Evolutionary conservation across 345 rosid species (phyloP).

Genomic region (Draba incana): DNA sequence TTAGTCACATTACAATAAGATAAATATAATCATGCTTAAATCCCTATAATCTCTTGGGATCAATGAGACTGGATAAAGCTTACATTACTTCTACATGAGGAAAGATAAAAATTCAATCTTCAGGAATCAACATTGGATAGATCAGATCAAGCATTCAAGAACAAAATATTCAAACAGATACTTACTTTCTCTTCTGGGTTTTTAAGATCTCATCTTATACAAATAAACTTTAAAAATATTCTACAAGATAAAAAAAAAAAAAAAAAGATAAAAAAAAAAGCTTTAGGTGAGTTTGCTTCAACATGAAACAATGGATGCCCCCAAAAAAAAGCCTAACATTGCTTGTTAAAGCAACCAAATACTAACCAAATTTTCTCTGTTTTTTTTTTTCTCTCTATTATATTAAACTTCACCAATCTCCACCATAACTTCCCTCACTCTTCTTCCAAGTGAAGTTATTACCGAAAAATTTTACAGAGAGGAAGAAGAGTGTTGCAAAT

Average conservation of each 20-base stretch:
- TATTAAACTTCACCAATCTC: slow-evolving; percentile 34
- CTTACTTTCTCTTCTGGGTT: slow-evolving; percentile 31
- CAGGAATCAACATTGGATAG: slow-evolving; percentile 49
- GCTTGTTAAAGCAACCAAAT: slow-evolving; percentile 64
- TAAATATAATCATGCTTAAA: neutral
- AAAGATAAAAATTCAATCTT: slow-evolving; percentile 52
- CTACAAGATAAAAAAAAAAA: neutral
- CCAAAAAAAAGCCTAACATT: slow-evolving; percentile 48
- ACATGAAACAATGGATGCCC: slow-evolving; percentile 82
- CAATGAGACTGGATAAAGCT: slow-evolving; percentile 31
- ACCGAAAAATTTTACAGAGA: slow-evolving; percentile 21
- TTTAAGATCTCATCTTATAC: slow-evolving; percentile 21
- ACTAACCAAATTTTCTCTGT: slow-evolving; percentile 41
- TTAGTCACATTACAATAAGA: neutral
- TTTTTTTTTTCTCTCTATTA: slow-evolving; percentile 10
- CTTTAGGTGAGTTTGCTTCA: slow-evolving; percentile 65
- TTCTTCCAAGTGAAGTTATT: slow-evolving; percentile 42
- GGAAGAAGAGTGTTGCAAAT: slow-evolving; percentile 41
- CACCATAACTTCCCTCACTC: slow-evolving; percentile 39
- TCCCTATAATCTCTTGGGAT: neutral
- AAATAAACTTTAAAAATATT: neutral
- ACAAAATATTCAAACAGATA: slow-evolving; percentile 37
- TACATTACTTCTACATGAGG: slow-evolving; percentile 57
- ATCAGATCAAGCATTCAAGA: slow-evolving; percentile 48
- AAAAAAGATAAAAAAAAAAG: slow-evolving; percentile 42